Evolutionary conservation across 192 early-diverging fungal genomes (phyloP), one percentile per base, ranked within the genome.

Genomic region (Backusella tarrabulga): DNA sequence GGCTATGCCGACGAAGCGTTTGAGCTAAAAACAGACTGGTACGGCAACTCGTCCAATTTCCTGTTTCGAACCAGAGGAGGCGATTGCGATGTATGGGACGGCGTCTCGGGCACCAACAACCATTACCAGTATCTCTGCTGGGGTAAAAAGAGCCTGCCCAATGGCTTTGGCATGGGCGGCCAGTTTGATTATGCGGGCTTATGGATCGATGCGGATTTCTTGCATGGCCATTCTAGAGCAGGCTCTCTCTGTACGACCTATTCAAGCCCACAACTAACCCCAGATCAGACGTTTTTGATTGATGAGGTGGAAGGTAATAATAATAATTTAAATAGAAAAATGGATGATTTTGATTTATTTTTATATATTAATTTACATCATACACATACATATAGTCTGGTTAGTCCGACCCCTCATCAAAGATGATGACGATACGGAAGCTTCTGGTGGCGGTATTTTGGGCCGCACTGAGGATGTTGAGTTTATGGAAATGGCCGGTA

Each of bases 91-190:
- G 12, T 56, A 0, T 82, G 77, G 76, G 67, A 76, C 80, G 38
- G 83, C 29, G 80, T 84, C 3, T 82, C 77, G 4, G 81, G 88
- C 17, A 84, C 84, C 60, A 95, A 95, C 80, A 74, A 82, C 56
- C 86, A 95, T 77, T 95, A 88, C 72, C 92, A 93, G 69, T 95
- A 95, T 76, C 72, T 95, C 34, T 91, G 92, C 74, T 92, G 86
- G 63, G 92, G 89, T 0, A 92, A 86, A 34, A 89, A 95, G 83
- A 92, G 88, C 7, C 78, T 95, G 63, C 88, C 91, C 0, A 95
- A 95, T 78, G 93, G 89, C 0, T 80, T 93, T 35, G 93, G 91
- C 3, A 87, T 92, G 76, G 93, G 93, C 35, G 93, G 93, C 9
- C 93, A 95, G 72, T 74, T 93, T 70, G 89, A 87, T 5, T 91